Percentiles rank a stretch among this genome's conserved stretches.
These are phyloP conservation scores for Nitzschia inconspicua DNA, from an alignment of 108 stramenopile genomes.

Conservation along the genomic window DNA sequence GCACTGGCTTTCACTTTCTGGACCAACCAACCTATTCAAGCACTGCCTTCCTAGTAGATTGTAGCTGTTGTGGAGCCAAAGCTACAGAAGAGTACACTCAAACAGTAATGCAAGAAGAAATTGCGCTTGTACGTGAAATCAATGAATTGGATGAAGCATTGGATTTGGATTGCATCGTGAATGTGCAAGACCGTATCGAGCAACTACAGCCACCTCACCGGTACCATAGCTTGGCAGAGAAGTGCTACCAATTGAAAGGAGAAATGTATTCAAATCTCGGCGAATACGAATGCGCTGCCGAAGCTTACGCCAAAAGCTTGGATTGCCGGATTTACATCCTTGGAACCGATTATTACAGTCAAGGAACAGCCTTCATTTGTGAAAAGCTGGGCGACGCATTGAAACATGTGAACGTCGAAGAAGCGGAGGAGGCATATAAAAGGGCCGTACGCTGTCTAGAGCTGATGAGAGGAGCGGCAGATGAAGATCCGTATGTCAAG, in stretches of 20 bases:
- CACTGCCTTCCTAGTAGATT: constrained; percentile 12
- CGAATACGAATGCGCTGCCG: constrained; percentile 23
- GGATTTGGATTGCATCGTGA: neutral
- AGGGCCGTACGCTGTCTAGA: constrained; percentile 19
- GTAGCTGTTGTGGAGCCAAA: constrained; percentile 7
- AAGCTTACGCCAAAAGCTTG: constrained; percentile 24
- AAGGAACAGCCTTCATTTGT: constrained; percentile 28
- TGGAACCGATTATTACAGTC: constrained; percentile 15
- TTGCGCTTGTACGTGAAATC: constrained; percentile 8
- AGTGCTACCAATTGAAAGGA: constrained; percentile 24
- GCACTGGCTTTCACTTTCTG: constrained; percentile 23
- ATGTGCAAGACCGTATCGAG: constrained; percentile 8
- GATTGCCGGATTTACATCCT: constrained; percentile 28
- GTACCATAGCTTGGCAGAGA: constrained; percentile 26
- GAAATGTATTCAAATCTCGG: constrained; percentile 18
- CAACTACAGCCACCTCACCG: constrained; percentile 22
- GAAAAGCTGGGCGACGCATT: constrained; percentile 31
- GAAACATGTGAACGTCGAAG: constrained; percentile 20
- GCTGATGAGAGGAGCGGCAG: constrained; percentile 21
- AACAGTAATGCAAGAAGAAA: constrained; percentile 12
- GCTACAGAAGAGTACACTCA: constrained; percentile 16
- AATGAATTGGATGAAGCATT: constrained; percentile 6
- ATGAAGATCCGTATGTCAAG: constrained; percentile 26
- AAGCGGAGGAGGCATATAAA: constrained; percentile 37
- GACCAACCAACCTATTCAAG: constrained; percentile 12